Conservation (phyloP, 371 early-diverging fungal genomes). For the Mucor racemosus region DNA sequence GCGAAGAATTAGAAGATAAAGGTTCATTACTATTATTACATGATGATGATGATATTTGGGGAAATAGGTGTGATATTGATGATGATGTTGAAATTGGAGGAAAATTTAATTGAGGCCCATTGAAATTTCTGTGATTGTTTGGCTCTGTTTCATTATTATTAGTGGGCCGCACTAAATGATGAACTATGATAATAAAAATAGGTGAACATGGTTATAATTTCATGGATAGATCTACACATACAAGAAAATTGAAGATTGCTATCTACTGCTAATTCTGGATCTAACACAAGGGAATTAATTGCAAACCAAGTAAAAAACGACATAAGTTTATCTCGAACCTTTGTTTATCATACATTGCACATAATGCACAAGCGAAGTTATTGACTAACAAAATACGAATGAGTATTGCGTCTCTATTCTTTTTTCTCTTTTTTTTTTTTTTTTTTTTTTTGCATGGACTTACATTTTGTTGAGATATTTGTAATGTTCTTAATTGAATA, state of each 20-base stretch:
- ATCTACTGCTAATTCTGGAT: not conserved
- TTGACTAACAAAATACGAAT: not conserved
- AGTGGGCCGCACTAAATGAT: not conserved
- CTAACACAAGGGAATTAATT: not conserved
- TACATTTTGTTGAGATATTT: slow-evolving; percentile 6
- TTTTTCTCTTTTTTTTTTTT: too few species aligned
- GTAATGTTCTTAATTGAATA: not conserved
- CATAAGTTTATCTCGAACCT: not conserved
- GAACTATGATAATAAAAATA: not conserved
- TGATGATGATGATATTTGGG: not conserved
- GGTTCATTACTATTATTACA: not conserved
- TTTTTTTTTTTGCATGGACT: too few species aligned
- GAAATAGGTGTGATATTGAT: not conserved
- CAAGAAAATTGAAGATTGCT: not conserved
- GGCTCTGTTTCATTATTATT: not conserved
- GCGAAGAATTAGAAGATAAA: not conserved
- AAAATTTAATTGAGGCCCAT: not conserved
- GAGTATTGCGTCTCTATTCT: too few species aligned
- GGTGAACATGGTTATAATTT: too few species aligned
- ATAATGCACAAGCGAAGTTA: not conserved
- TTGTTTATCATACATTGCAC: not conserved
- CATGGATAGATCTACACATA: not conserved
- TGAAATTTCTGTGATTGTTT: not conserved
- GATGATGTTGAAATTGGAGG: not conserved
- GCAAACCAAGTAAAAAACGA: not conserved